Evolutionary conservation across 2,329 filamentous ascomycete species (phyloP), one percentile per base, ranked within the genome.

Genomic region (Plectosphaerella sp.): DNA sequence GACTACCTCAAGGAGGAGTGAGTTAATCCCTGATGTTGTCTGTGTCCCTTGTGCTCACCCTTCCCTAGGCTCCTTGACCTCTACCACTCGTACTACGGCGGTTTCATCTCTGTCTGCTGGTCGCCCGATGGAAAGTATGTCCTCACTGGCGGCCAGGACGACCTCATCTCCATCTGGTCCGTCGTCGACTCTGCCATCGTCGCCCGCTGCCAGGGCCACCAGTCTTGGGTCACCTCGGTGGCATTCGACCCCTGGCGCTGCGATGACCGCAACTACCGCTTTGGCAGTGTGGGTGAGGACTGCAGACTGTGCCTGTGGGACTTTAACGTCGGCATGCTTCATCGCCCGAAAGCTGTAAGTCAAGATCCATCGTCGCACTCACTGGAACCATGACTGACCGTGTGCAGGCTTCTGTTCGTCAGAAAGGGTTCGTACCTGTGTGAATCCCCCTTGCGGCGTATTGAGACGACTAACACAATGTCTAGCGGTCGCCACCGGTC

Each of bases 181-280:
- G 78, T 96, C 37, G 80, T 85, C 41, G 94, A 97, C 62, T 85
- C 84, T 45, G 83, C 86, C 50, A 84, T 99, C 48, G 87, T 99
- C 48, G 94, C 93, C 16, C 84, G 94, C 57, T 97, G 94, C 66
- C 91, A 95, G 64, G 94, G 94, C 3, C 94, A 99, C 70, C 88
- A 95, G 58, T 96, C 91, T 5, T 99, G 91, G 91, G 92, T 99
- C 1, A 91, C 91, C 4, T 85, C 87, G 15, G 90, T 99, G 39
- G 90, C 91, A 4, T 99, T 97, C 67, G 94, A 99, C 67, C 91
- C 91, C 0, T 99, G 94, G 94, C 83, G 92, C 57, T 99, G 94
- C 64, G 94, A 99, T 64, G 91, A 96, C 65, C 84, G 88, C 61
- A 97, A 91, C 62, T 99, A 99, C 70, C 84, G 94, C 2, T 96